Evolutionary conservation across 1,284 basidiomycete species (phyloP).

Genomic region (Takashimella tepidaria): DNA sequence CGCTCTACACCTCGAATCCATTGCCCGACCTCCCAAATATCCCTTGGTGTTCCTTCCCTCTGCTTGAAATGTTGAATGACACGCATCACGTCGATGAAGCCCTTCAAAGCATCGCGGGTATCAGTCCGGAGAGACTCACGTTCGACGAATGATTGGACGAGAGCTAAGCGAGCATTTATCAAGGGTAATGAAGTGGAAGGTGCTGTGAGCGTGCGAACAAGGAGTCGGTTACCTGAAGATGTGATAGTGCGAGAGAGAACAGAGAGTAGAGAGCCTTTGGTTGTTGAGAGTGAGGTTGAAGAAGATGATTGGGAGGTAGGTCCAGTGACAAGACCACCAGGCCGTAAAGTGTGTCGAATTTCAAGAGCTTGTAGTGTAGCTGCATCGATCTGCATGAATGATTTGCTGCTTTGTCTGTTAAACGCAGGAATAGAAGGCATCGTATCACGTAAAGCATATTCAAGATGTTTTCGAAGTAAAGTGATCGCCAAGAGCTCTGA

Average conservation of each 20-base stretch:
- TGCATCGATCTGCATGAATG: slow-evolving; percentile 81
- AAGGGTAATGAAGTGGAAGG: slow-evolving; percentile 71
- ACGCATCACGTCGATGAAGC: slow-evolving; percentile 67
- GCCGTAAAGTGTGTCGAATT: slow-evolving; percentile 69
- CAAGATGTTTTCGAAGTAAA: slow-evolving; percentile 65
- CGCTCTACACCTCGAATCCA: slow-evolving; percentile 33
- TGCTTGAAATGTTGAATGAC: slow-evolving; percentile 73
- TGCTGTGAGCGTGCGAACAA: slow-evolving; percentile 49
- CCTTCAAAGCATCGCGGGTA: slow-evolving; percentile 56
- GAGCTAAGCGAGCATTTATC: slow-evolving; percentile 68
- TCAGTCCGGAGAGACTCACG: slow-evolving; percentile 66
- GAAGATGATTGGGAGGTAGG: slow-evolving; percentile 11
- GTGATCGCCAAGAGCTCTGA: slow-evolving; percentile 59
- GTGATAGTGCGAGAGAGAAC: slow-evolving; percentile 75
- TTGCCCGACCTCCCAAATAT: slow-evolving; percentile 39
- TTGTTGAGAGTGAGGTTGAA: slow-evolving; percentile 17
- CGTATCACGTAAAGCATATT: slow-evolving; percentile 66
- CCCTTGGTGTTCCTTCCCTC: slow-evolving; percentile 61
- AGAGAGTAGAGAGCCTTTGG: slow-evolving; percentile 63
- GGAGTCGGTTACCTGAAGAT: slow-evolving; percentile 69
- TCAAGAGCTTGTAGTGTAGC: slow-evolving; percentile 86
- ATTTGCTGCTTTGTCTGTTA: slow-evolving; percentile 55
- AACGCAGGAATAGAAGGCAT: slow-evolving; percentile 65
- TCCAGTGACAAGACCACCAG: slow-evolving; percentile 58
- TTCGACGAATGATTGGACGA: slow-evolving; percentile 70